Conservation (phyloP, 805 yeast species). For the Candida verbasci region DNA sequence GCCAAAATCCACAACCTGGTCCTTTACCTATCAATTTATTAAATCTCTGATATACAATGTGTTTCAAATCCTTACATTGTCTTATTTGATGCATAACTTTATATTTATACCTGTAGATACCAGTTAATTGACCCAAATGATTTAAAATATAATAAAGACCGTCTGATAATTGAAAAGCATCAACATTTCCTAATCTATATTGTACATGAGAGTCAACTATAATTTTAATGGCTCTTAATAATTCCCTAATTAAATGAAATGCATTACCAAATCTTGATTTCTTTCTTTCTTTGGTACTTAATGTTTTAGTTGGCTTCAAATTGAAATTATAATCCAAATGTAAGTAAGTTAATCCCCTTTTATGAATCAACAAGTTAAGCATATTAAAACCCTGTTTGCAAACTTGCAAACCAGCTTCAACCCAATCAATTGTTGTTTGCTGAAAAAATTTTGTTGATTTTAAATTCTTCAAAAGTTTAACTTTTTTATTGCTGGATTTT, state of each 20-base stretch:
- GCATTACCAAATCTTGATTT: slow-evolving; percentile 95
- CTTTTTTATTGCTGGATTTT: slow-evolving; percentile 34
- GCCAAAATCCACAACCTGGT: slow-evolving; percentile 99
- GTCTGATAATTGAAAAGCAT: slow-evolving; percentile 92
- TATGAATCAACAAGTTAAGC: slow-evolving; percentile 84
- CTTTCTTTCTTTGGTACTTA: slow-evolving; percentile 94
- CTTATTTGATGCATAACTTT: slow-evolving; percentile 98
- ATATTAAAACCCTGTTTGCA: slow-evolving; percentile 92
- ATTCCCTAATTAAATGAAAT: slow-evolving; percentile 88
- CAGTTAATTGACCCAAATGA: slow-evolving; percentile 94
- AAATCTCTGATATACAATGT: slow-evolving; percentile 80
- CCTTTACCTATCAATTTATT: slow-evolving; percentile 90
- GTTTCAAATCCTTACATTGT: slow-evolving; percentile 93
- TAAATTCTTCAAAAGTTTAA: slow-evolving; percentile 59
- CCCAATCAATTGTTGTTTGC: slow-evolving; percentile 93
- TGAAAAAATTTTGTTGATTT: slow-evolving; percentile 84
- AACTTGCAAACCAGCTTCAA: slow-evolving; percentile 94
- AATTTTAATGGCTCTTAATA: slow-evolving; percentile 75
- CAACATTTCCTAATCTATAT: slow-evolving; percentile 82
- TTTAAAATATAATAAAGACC: slow-evolving; percentile 86
- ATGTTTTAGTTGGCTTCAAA: slow-evolving; percentile 90
- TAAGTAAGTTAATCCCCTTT: slow-evolving; percentile 84
- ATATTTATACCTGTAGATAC: slow-evolving; percentile 94
- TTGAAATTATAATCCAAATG: slow-evolving; percentile 96
- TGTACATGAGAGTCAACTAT: slow-evolving; percentile 94